Base-by-base conservation (phyloP, 805 yeast genomes). In the Kodamaea neixiangensis region DNA sequence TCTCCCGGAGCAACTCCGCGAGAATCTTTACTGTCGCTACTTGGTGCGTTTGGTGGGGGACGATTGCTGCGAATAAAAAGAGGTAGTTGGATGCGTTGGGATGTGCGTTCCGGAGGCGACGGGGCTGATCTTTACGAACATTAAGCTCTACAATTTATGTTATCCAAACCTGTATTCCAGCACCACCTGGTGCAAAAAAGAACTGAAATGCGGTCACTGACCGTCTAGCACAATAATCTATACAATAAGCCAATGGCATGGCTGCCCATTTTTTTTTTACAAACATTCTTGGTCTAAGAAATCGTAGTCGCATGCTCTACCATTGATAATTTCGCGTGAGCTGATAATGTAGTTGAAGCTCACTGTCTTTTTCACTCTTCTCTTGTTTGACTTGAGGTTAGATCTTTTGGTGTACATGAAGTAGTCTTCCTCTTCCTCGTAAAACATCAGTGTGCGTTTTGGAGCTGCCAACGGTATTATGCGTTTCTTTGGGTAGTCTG, bases 271-370 rank as follows among this genome's bases (percentile, higher is more conserved):
- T 29, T 59, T 58, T 33, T 35, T 29, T 59, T 58, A 67, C 46
- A 68, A 59, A 46, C 68, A 67, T 50, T 59, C 64, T 40, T 71
- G 64, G 57, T 74, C 78, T 52, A 74, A 62, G 50, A 66, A 72
- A 55, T 71, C 72, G 57, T 74, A 76, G 58, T 78, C 81, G 52
- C 71, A 67, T 21, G 71, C 63, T 22, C 67, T 67, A 17, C 75
- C 78, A 51, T 73, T 77, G 49, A 76, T 65, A 37, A 73, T 71
- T 56, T 77, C 81, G 50, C 82, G 66, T 6, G 77, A 69, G 48
- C 70, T 74, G 46, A 78, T 69, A 31, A 72, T 68, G 56, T 63
- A 65, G 52, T 68, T 70, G 56, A 78, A 78, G 38, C 72, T 68
- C 6, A 78, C 81, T 42, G 62, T 66, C 51, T 69, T 59, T 35